Conservation (phyloP, 176 grass and related monocot genomes). For the Hsuehochloa calcarea region DNA sequence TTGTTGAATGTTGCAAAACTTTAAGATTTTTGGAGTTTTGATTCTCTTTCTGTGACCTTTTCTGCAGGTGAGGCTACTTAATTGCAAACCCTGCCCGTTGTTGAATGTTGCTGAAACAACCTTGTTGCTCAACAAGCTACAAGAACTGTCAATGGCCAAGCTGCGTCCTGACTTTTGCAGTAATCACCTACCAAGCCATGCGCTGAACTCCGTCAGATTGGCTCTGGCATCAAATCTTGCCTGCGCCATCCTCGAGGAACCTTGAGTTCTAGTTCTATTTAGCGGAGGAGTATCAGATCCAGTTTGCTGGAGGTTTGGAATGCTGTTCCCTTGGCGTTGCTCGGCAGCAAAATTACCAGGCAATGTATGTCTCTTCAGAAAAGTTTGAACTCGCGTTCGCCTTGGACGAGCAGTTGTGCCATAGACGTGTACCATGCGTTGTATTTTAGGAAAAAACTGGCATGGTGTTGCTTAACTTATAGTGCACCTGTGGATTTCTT, state of each 20-base stretch:
- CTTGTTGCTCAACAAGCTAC: constrained; percentile 85
- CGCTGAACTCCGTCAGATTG: constrained; percentile 61
- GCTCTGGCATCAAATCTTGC: constrained; percentile 76
- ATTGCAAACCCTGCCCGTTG: constrained; percentile 60
- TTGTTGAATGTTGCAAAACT: constrained; percentile 63
- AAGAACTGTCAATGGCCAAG: constrained; percentile 83
- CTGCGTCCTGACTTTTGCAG: constrained; percentile 62
- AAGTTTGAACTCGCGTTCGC: not conserved
- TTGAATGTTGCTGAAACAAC: constrained; percentile 71
- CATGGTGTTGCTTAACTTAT: not conserved
- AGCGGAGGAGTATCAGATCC: not conserved
- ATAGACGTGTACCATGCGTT: constrained; percentile 6
- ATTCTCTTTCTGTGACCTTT: not conserved
- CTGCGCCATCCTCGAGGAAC: constrained; percentile 70
- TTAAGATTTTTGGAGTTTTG: not conserved
- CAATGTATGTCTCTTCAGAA: not conserved
- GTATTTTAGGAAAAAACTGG: not conserved
- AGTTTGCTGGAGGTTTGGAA: not conserved
- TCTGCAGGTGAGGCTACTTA: constrained; percentile 67
- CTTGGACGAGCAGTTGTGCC: not conserved
- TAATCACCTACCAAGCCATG: constrained; percentile 51
- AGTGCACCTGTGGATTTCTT: not conserved
- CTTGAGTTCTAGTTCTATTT: constrained; percentile 38
- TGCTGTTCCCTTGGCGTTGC: not conserved
- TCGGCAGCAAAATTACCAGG: not conserved